Evolutionary conservation across 2,329 filamentous ascomycete genomes (phyloP), one percentile per base, ranked within the genome.

Genomic region (Aspergillus costaricaensis): DNA sequence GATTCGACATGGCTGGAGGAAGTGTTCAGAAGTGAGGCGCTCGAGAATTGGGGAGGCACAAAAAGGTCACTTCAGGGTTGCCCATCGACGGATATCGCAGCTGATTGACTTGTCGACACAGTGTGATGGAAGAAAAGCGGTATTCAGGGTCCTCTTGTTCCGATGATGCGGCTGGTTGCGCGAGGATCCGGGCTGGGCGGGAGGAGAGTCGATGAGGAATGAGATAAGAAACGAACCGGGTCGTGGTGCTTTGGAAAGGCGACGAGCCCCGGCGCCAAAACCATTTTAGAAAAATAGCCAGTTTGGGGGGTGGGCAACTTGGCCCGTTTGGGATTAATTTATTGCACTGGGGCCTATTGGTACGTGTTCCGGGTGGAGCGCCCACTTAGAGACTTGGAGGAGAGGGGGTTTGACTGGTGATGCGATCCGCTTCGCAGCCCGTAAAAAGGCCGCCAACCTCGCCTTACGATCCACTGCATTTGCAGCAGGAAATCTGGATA

Each of bases 221-320:
- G 27, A 50, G 47, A 50, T 50, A 50, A 50, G 47, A 50, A 50
- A 12, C 52, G 52, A 43, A 27, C 52, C 19, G 52, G 52, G 38
- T 43, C 43, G 27, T 47, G 41, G 47, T 27, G 21, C 41, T 32
- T 8, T 30, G 23, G 39, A 32, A 47, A 47, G 27, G 43, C 43
- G 39, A 36, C 32, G 32, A 44, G 53, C 17, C 53, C 53, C 41
- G 43, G 53, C 53, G 53, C 53, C 53, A 32, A 55, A 55, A 44
- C 41, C 39, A 47, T 19, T 41, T 55, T 55, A 55, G 43, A 23
- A 25, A 41, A 36, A 43, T 44, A 17, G 41, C 30, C 41, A 23
- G 25, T 25, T 25, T 50, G 25, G 39, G 25, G 25, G 30, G 53
- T 55, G 53, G 53, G 39, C 53, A 12, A 15, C 53, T 44, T 55